Evolutionary conservation across 495 filamentous ascomycete genomes (phyloP), one percentile per base, ranked within the genome.

Genomic region (Aspergillus carlsbadensis): DNA sequence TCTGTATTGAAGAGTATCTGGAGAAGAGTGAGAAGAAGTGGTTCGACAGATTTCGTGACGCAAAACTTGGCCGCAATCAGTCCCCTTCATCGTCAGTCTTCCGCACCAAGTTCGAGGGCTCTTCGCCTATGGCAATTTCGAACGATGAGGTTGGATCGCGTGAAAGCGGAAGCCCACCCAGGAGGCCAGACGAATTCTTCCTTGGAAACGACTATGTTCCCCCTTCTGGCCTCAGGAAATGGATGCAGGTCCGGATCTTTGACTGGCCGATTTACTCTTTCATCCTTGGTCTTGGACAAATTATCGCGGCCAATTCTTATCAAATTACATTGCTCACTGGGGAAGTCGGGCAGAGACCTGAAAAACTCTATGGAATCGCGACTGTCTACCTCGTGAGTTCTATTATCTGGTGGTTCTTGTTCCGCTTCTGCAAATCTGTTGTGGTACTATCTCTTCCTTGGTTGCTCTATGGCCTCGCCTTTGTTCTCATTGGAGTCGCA

Each of bases 221-320:
- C 26, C 87, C 87, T 3, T 84, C 78, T 3, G 86, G 87, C 0
- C 55, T 90, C 14, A 82, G 78, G 59, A 84, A 81, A 47, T 69
- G 73, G 61, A 74, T 76, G 66, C 71, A 77, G 45, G 57, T 79
- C 52, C 77, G 76, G 15, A 70, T 77, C 26, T 73, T 70, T 15
- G 83, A 87, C 59, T 91, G 88, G 88, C 88, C 88, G 0, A 58
- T 90, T 7, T 91, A 91, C 69, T 82, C 86, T 5, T 78, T 91
- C 54, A 72, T 90, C 37, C 64, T 78, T 4, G 85, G 85, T 43
- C 73, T 89, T 0, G 84, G 84, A 5, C 87, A 90, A 60, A 83
- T 90, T 57, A 82, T 90, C 29, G 84, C 87, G 0, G 84, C 84
- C 46, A 88, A 87, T 69, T 87, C 83, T 1, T 90, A 89, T 64